Evolutionary conservation across 306 rosid species (phyloP), one percentile per base, ranked within the genome.

Genomic region (Cucurbita argyrosperma): DNA sequence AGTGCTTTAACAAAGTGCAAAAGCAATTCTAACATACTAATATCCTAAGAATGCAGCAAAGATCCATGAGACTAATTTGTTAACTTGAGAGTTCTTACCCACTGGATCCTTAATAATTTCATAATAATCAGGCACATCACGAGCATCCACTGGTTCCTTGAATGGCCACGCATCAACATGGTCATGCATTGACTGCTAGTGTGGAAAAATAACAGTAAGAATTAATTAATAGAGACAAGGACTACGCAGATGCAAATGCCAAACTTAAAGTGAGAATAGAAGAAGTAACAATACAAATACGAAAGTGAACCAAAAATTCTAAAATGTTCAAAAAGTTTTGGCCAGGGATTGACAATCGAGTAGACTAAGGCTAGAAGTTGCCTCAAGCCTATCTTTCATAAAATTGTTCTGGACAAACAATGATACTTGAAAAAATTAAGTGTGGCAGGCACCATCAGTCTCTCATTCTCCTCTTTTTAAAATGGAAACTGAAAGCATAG

Each of bases 141-240:
- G 96, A 56, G 83, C 82, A 75, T 95, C 91, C 76, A 95, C 96
- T 10, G 99, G 99, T 53, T 95, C 99, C 88, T 86, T 94, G 86
- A 94, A 94, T 70, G 99, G 99, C 99, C 99, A 94, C 4, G 92
- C 85, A 77, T 94, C 99, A 10, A 74, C 92, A 60, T 91, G 99
- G 16, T 94, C 99, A 38, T 78, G 74, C 96, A 91, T 84, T 9
- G 90, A 75, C 97, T 89, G 91, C 45, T 72, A n/a, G 49, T 62
- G 79, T 50, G 74, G 71, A 78, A 75, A 68, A 9, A 21, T 5
- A 50, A 6, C 12, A 18, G 76, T 69, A 47, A 82, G 69, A 54
- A 80, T 10, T 10, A 62, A 51, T 50, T n/a, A 43, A 39, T 38
- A 4, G 21, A 23, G 12, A 69, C 51, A 69, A 21, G 38, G 43